phyloP scores from a whole-genome alignment of 345 rosid species.

The Citrus inodora region DNA sequence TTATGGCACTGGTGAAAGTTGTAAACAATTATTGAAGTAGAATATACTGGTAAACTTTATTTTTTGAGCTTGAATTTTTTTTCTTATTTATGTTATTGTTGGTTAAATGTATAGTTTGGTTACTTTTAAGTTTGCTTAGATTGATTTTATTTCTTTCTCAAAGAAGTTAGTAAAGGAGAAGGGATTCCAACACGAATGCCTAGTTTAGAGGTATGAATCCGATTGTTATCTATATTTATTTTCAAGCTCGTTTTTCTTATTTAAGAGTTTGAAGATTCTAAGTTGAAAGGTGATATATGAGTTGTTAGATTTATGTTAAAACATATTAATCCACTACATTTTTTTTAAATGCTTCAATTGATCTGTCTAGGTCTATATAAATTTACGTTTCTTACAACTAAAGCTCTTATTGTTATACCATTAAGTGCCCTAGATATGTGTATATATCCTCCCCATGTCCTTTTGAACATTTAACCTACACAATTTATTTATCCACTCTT shows the following conservation, averaged over 20 bases:
- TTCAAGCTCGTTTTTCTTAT: background rate
- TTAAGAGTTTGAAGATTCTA: background rate
- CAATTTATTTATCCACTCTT: too few species aligned
- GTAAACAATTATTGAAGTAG: conserved; percentile 47
- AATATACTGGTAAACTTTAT: conserved; percentile 29
- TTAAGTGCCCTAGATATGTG: too few species aligned
- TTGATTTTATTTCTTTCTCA: background rate
- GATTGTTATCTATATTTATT: background rate
- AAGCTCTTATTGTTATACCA: background rate
- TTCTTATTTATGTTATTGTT: background rate
- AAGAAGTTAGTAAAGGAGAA: conserved; percentile 23
- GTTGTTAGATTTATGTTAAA: background rate
- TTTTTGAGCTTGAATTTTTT: background rate
- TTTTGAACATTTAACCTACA: too few species aligned
- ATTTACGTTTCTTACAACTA: background rate
- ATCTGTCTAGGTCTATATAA: background rate
- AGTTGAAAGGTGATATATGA: background rate
- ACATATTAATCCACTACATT: background rate
- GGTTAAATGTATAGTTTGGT: background rate
- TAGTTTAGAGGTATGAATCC: conserved; percentile 22
- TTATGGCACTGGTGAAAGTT: conserved; percentile 71
- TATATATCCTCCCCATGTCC: background rate
- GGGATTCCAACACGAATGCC: conserved; percentile 4
- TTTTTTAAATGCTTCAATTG: background rate
- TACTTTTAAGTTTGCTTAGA: background rate